Conservation (phyloP, 345 rosid genomes). For the Cardamine resedifolia region DNA sequence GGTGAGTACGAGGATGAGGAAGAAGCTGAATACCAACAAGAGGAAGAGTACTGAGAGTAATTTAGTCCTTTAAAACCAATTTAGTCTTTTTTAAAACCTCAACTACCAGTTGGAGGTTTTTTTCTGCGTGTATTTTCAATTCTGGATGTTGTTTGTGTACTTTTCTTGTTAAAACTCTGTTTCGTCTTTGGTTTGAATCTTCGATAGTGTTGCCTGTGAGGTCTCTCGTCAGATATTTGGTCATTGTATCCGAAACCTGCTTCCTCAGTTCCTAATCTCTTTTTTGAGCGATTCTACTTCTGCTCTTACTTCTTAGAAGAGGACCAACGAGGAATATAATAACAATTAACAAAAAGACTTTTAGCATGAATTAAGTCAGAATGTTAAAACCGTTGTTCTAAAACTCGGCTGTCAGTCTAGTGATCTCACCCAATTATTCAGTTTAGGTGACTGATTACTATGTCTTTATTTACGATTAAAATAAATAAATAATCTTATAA, state of each 20-base stretch:
- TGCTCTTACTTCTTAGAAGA: no score
- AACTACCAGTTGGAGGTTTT: conserved; percentile 18
- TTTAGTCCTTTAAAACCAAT: neutral
- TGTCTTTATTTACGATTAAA: no score
- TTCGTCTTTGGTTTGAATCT: neutral
- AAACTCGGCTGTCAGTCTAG: no score
- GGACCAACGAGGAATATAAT: neutral
- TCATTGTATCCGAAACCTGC: neutral
- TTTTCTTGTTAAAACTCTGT: neutral
- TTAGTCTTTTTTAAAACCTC: conserved; percentile 2
- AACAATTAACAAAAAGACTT: no score
- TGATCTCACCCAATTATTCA: no score
- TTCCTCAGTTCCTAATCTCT: neutral
- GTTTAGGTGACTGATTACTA: no score
- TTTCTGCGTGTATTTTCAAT: neutral
- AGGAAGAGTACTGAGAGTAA: conserved; percentile 30
- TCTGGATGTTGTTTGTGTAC: neutral
- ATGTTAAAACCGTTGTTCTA: no score
- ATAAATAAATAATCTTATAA: no score
- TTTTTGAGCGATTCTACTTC: no score
- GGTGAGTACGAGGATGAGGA: conserved; percentile 33
- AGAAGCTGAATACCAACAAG: conserved; percentile 20
- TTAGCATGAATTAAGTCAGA: no score
- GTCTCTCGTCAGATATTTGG: neutral
- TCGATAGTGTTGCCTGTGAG: neutral